These are phyloP conservation scores for Lipomyces orientalis DNA, from an alignment of 805 yeast species.

Conservation along the genomic window DNA sequence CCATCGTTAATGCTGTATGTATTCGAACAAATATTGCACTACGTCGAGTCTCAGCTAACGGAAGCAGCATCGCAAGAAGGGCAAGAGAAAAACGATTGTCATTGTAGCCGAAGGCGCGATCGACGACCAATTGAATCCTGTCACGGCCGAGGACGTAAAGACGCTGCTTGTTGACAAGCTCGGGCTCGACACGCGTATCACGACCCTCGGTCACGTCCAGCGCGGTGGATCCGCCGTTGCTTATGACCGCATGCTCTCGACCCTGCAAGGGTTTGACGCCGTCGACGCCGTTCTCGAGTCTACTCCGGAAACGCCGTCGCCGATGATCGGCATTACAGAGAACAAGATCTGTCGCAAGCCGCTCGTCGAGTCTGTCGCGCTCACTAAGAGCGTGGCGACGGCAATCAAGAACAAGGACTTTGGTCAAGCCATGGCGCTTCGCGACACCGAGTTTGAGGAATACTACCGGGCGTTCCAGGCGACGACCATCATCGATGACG, in stretches of 20 bases:
- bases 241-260: conserved; percentile 86
- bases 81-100: conserved; percentile 92
- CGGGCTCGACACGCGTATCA: conserved; percentile 92
- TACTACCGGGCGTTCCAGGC: conserved; percentile 73
- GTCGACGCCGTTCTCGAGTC: conserved; percentile 88
- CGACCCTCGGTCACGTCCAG: conserved; percentile 96
- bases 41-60: background rate
- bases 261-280: conserved; percentile 97
- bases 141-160: conserved; percentile 79
- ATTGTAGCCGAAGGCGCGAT: conserved; percentile 99
- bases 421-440: conserved; percentile 80
- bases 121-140: conserved; percentile 77
- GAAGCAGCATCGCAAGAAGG: conserved; percentile 76
- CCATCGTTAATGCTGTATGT: conserved; percentile 56
- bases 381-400: conserved; percentile 87
- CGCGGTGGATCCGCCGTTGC: conserved; percentile 99
- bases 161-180: conserved; percentile 74
- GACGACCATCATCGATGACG: conserved; percentile 71
- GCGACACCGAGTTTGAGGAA: conserved; percentile 89
- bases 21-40: background rate
- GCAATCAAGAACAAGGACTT: conserved; percentile 83
- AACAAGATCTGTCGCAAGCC: conserved; percentile 86
- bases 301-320: conserved; percentile 91
- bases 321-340: conserved; percentile 88
- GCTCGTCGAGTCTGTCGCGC: conserved; percentile 84